Conservation (phyloP, 1,139 yeast genomes). For the Scheffersomyces titani region DNA sequence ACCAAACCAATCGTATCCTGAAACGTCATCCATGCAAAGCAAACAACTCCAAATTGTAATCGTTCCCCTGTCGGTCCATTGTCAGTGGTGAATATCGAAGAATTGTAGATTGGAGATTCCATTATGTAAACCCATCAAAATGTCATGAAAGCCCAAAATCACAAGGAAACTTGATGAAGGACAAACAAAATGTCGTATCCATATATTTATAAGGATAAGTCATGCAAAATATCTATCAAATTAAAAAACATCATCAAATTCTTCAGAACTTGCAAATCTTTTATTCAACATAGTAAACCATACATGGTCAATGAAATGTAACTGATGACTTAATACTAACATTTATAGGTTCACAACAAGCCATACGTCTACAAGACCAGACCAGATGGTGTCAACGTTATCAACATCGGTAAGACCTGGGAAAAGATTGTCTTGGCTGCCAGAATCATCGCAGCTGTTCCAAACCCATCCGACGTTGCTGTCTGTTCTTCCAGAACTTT, state of each 20-base stretch:
- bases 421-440: slow-evolving; percentile 99
- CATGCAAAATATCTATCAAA: neutral
- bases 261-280: neutral
- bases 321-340: slow-evolving; percentile 34
- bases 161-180: neutral
- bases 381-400: slow-evolving; percentile 99
- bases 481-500: slow-evolving; percentile 99
- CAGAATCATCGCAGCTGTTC: slow-evolving; percentile 98
- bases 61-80: neutral
- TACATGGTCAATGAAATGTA: neutral
- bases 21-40: neutral
- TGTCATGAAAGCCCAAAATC: neutral
- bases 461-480: slow-evolving; percentile 97
- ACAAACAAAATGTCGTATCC: neutral
- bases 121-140: no score
- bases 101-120: neutral
- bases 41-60: neutral
- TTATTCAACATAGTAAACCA: neutral
- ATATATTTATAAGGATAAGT: no score
- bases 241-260: no score
- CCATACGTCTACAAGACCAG: slow-evolving; percentile 99
- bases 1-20: neutral
- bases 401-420: slow-evolving; percentile 99
- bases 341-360: slow-evolving; percentile 88
- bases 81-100: neutral